Percentiles rank a stretch among this genome's conserved stretches.
Conservation (phyloP, 2,329 filamentous ascomycete species). For the Aspergillus chevalieri region DNA sequence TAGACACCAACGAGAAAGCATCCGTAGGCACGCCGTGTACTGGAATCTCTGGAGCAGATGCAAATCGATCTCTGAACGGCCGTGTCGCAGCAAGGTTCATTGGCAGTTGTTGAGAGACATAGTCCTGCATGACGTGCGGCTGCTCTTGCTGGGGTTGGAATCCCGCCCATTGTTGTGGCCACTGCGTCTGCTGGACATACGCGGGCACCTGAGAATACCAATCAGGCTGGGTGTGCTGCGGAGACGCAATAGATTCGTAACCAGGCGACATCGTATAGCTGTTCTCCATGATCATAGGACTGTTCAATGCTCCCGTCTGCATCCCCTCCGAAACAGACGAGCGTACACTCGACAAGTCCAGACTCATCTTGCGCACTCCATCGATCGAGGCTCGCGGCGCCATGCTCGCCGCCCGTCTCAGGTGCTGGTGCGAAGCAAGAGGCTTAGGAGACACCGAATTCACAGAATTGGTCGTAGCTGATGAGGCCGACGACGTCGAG, state of each 20-base stretch:
- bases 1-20: constrained; percentile 9
- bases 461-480: not conserved
- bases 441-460: constrained; percentile 10
- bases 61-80: constrained; percentile 27
- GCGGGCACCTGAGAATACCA: constrained; percentile 21
- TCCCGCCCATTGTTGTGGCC: constrained; percentile 16
- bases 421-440: not conserved
- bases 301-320: constrained; percentile 17
- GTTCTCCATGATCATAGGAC: constrained; percentile 18
- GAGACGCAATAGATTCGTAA: not conserved
- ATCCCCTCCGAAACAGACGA: constrained; percentile 22
- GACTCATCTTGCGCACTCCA: constrained; percentile 30
- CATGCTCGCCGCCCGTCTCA: constrained; percentile 22
- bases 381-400: constrained; percentile 21
- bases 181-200: constrained; percentile 17
- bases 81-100: constrained; percentile 2
- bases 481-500: not conserved
- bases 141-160: constrained; percentile 23
- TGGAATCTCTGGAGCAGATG: constrained; percentile 28
- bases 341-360: constrained; percentile 27
- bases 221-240: constrained; percentile 17
- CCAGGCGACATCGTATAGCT: constrained; percentile 21
- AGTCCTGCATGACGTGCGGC: constrained; percentile 22
- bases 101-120: constrained; percentile 10
- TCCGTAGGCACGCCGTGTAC: constrained; percentile 12